These are phyloP conservation scores for Nigrospora osmanthi DNA, from an alignment of 2,329 filamentous ascomycete species.

Conservation along the genomic window DNA sequence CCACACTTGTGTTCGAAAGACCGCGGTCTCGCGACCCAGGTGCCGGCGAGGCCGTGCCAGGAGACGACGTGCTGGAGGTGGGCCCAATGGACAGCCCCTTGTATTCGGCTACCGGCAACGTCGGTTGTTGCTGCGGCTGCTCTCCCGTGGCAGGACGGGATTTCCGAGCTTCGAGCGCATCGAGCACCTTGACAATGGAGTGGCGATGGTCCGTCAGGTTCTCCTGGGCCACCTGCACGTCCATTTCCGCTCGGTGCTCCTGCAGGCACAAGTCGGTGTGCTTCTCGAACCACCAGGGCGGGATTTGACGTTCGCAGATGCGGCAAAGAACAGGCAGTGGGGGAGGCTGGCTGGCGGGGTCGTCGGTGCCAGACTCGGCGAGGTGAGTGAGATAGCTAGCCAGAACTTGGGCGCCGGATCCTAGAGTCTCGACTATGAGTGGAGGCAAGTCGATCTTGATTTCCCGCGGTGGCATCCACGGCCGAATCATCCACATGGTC, in stretches of 20 bases:
- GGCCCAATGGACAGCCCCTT: slow-evolving; percentile 80
- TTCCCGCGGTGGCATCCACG: slow-evolving; percentile 79
- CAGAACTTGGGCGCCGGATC: slow-evolving; percentile 88
- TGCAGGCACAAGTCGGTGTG: slow-evolving; percentile 94
- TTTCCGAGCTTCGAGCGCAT: slow-evolving; percentile 76
- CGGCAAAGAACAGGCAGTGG: slow-evolving; percentile 84
- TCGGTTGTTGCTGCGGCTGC: slow-evolving; percentile 19
- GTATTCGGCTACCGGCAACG: slow-evolving; percentile 64
- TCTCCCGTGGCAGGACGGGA: slow-evolving; percentile 55
- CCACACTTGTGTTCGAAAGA: slow-evolving; percentile 48
- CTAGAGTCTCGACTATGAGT: slow-evolving; percentile 84
- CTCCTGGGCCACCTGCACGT: slow-evolving; percentile 93
- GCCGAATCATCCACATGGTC: slow-evolving; percentile 99
- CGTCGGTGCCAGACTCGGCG: slow-evolving; percentile 73
- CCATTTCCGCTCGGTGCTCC: slow-evolving; percentile 94
- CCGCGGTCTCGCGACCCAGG: slow-evolving; percentile 67
- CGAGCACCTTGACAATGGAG: slow-evolving; percentile 88
- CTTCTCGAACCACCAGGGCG: slow-evolving; percentile 99
- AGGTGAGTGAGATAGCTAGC: slow-evolving; percentile 88
- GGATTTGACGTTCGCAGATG: slow-evolving; percentile 95
- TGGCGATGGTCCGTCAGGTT: slow-evolving; percentile 87
- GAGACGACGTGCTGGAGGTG: slow-evolving; percentile 62
- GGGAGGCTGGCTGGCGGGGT: slow-evolving; percentile 68
- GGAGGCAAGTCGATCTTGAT: slow-evolving; percentile 91
- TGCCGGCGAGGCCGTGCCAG: slow-evolving; percentile 62